These are phyloP conservation scores for Cutaneotrichosporon sp. DNA, from an alignment of 1,284 basidiomycete genomes.

Conservation along the genomic window DNA sequence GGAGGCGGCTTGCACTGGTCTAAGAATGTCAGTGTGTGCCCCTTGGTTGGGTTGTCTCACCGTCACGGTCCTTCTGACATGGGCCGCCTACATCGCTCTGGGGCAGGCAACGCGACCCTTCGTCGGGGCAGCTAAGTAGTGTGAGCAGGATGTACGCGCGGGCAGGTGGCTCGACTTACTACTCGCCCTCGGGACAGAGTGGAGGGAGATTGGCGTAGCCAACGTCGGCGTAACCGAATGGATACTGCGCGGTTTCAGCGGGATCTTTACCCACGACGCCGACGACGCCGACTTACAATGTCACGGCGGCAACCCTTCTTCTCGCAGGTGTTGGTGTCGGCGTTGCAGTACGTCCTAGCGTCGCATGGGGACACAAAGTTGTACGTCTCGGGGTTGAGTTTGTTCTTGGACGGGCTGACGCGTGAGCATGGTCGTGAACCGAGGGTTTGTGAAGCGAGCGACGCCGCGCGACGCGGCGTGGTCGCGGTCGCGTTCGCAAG, in stretches of 20 bases:
- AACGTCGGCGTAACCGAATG: conserved; percentile 45
- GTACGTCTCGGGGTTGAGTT: conserved; percentile 66
- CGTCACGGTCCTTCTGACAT: conserved; percentile 83
- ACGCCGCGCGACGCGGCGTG: too few relatives aligned
- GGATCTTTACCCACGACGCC: not conserved
- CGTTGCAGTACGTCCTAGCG: conserved; percentile 61
- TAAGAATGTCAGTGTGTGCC: conserved; percentile 34
- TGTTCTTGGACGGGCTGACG: conserved; percentile 51
- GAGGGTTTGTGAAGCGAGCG: too few relatives aligned
- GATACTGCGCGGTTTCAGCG: conserved; percentile 44
- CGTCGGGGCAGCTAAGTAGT: conserved; percentile 72
- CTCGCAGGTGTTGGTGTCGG: conserved; percentile 55
- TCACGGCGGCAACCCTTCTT: conserved; percentile 67
- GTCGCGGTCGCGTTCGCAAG: not conserved
- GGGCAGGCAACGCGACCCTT: conserved; percentile 64
- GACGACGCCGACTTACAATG: conserved; percentile 50
- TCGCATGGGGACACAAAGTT: conserved; percentile 73
- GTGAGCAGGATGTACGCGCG: not conserved
- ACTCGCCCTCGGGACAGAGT: conserved; percentile 56
- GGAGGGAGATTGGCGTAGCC: conserved; percentile 54
- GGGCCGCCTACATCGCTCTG: conserved; percentile 59
- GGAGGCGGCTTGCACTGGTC: conserved; percentile 69
- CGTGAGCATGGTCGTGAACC: not conserved
- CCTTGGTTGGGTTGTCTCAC: conserved; percentile 50
- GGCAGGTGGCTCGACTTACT: conserved; percentile 25